These are phyloP conservation scores for Neoarthrinium moseri DNA, from an alignment of 2,329 filamentous ascomycete genomes.

Conservation along the genomic window DNA sequence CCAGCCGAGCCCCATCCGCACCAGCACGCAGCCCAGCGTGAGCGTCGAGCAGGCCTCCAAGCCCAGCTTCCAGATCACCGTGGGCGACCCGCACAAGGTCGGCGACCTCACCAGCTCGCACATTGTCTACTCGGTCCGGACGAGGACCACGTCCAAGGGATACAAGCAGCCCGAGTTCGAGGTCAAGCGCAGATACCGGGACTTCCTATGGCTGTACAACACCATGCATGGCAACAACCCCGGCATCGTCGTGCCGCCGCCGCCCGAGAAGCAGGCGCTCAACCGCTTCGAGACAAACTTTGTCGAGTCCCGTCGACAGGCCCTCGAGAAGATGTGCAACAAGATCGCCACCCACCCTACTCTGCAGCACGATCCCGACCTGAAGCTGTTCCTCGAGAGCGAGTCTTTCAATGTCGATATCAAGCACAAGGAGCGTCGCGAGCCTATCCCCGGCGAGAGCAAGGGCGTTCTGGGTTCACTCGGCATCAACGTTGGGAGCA, in stretches of 20 bases:
- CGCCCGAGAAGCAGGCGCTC: conserved; percentile 96
- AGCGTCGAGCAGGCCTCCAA: conserved; percentile 92
- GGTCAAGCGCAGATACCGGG: conserved; percentile 89
- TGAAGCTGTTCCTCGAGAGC: conserved; percentile 96
- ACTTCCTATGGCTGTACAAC: conserved; percentile 97
- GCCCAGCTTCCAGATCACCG: conserved; percentile 84
- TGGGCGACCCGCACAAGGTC: conserved; percentile 97
- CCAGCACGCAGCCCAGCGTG: conserved; percentile 70
- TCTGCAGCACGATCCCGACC: conserved; percentile 86
- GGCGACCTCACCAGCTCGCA: conserved; percentile 95
- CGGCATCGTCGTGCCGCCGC: conserved; percentile 90
- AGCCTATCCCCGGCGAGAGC: conserved; percentile 81
- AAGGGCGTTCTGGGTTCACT: conserved; percentile 91
- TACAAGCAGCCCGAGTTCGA: conserved; percentile 91
- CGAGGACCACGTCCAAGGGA: conserved; percentile 94
- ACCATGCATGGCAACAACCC: conserved; percentile 93
- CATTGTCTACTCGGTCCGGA: conserved; percentile 94
- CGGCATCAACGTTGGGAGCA: conserved; percentile 73
- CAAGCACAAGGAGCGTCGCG: conserved; percentile 94
- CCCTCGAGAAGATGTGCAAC: conserved; percentile 96
- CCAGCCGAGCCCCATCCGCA: conserved; percentile 48
- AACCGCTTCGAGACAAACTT: conserved; percentile 96
- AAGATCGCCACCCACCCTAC: conserved; percentile 88
- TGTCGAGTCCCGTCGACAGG: conserved; percentile 86
- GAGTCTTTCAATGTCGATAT: conserved; percentile 95